phyloP scores from a whole-genome alignment of 2,329 filamentous ascomycete genomes.

The Cladosporium sphaerospermum region DNA sequence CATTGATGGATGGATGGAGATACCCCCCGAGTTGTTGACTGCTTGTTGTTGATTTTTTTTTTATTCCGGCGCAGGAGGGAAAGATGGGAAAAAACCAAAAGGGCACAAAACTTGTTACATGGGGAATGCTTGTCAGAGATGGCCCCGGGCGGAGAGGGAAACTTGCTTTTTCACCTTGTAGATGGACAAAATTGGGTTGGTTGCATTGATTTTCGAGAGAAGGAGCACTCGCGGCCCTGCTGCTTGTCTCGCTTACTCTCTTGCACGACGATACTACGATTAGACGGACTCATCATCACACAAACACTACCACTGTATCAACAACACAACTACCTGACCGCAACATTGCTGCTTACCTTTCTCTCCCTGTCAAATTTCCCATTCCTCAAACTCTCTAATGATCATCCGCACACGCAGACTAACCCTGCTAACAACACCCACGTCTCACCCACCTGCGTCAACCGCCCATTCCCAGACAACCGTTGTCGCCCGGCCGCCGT shows the following conservation, averaged over 20 bases:
- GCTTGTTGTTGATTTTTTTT: neutral
- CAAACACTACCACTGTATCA: constrained; percentile 5
- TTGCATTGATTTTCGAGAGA: constrained; percentile 1
- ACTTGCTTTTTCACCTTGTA: constrained; percentile 3
- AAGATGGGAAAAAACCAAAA: neutral
- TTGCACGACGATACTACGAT: constrained; percentile 10
- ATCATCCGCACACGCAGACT: neutral
- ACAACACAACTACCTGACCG: constrained; percentile 3
- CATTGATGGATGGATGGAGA: constrained; percentile 2
- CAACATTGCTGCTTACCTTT: neutral
- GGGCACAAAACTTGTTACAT: too few relatives aligned
- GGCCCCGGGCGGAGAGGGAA: neutral
- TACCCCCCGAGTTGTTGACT: neutral
- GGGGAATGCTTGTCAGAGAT: too few relatives aligned
- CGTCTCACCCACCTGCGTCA: neutral
- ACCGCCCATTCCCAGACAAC: neutral
- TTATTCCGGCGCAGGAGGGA: constrained; percentile 1
- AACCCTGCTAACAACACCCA: neutral
- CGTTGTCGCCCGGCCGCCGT: neutral
- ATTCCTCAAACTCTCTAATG: neutral
- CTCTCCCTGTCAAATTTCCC: neutral
- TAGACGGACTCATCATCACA: constrained; percentile 2
- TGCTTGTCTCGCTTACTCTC: neutral
- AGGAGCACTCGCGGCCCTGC: neutral
- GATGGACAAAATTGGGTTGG: neutral